Conservation (phyloP, 495 filamentous ascomycete genomes). For the Penicillium verhagenii region DNA sequence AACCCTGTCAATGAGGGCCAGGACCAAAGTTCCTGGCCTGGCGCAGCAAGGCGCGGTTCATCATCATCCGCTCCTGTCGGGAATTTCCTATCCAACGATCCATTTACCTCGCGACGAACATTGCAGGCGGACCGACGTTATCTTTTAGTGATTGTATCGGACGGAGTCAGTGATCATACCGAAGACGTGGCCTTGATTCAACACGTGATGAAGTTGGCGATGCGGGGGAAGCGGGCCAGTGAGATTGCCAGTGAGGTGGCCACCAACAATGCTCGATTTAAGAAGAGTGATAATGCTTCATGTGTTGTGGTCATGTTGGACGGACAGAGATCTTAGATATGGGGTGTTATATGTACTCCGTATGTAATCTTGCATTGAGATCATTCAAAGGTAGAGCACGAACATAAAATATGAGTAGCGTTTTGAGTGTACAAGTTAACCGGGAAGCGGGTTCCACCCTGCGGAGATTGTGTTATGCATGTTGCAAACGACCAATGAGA, state of each 20-base stretch:
- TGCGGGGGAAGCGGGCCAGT: slow-evolving; percentile 29
- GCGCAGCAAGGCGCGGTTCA: slow-evolving; percentile 16
- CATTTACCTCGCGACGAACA: slow-evolving; percentile 25
- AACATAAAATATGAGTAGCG: too few relatives aligned
- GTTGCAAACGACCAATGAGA: neutral
- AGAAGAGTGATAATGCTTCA: slow-evolving; percentile 33
- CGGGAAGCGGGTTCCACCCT: neutral
- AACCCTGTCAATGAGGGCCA: slow-evolving; percentile 34
- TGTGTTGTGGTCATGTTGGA: slow-evolving; percentile 36
- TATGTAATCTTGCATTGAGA: too few relatives aligned
- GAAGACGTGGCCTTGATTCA: slow-evolving; percentile 32
- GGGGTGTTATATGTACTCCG: too few relatives aligned
- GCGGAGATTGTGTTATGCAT: slow-evolving; percentile 22
- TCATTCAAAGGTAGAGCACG: neutral
- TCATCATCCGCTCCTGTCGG: slow-evolving; percentile 23
- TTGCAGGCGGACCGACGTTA: slow-evolving; percentile 29
- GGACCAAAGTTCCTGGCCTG: neutral
- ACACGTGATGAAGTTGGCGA: slow-evolving; percentile 34
- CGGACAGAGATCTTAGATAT: slow-evolving; percentile 21
- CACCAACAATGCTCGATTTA: slow-evolving; percentile 10
- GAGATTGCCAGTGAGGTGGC: slow-evolving; percentile 33
- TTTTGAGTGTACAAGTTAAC: neutral
- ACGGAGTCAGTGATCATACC: slow-evolving; percentile 32
- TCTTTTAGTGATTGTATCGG: slow-evolving; percentile 30
- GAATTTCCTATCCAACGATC: slow-evolving; percentile 37